Evolutionary conservation across 257 asterid species (phyloP).

Genomic region (Solanum commersonii): DNA sequence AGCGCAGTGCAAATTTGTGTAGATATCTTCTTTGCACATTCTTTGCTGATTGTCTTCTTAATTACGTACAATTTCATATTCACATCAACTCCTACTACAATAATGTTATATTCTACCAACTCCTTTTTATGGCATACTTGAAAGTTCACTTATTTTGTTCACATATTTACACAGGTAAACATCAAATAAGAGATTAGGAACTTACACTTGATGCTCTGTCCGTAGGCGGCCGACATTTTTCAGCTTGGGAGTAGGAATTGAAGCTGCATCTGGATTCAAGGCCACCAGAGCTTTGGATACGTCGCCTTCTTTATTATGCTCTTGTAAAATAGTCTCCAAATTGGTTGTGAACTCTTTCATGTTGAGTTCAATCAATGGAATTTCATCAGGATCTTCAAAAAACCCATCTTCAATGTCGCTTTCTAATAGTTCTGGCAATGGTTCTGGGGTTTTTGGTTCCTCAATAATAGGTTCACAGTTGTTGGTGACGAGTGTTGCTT

Average conservation of each 20-base stretch:
- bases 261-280: constrained; percentile 58
- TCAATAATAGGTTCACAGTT: constrained; percentile 64
- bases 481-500: constrained; percentile 10
- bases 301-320: constrained; percentile 49
- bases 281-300: constrained; percentile 83
- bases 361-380: constrained; percentile 71
- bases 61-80: not conserved
- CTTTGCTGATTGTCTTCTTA: not conserved
- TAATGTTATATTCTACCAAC: not conserved
- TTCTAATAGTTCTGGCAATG: constrained; percentile 34
- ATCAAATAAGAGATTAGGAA: not conserved
- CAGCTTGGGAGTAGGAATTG: constrained; percentile 72
- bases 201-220: constrained; percentile 98
- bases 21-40: not conserved
- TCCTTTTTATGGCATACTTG: not conserved
- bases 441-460: constrained; percentile 80
- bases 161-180: not conserved
- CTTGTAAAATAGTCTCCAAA: constrained; percentile 54
- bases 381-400: constrained; percentile 80
- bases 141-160: not conserved
- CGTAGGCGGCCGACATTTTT: constrained; percentile 72
- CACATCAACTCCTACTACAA: not conserved
- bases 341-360: constrained; percentile 56
- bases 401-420: constrained; percentile 80
- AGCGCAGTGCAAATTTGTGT: not conserved